Evolutionary conservation across 2,329 filamentous ascomycete species (phyloP).

Genomic region (Aspergillus ibericus): DNA sequence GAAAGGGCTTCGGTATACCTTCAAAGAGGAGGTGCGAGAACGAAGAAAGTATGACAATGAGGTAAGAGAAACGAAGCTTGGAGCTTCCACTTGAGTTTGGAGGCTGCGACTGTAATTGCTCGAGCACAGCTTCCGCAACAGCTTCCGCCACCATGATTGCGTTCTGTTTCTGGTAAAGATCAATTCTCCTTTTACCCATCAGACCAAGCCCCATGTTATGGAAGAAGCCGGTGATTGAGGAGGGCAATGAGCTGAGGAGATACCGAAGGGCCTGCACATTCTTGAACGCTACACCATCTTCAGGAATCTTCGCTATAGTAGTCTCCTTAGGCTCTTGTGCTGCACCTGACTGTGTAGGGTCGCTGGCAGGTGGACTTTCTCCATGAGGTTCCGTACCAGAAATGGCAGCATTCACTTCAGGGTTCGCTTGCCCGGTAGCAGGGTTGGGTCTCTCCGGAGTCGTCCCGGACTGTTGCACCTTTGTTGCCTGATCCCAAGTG

Average conservation of each 20-base stretch:
- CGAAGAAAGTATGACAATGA: conserved; percentile 76
- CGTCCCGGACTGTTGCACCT: conserved; percentile 40
- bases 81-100: conserved; percentile 51
- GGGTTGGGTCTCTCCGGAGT: conserved; percentile 45
- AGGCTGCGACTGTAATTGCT: conserved; percentile 60
- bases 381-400: conserved; percentile 28
- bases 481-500: conserved; percentile 51
- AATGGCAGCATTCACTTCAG: conserved; percentile 21
- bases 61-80: conserved; percentile 71
- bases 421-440: conserved; percentile 22
- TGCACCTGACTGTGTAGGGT: conserved; percentile 17
- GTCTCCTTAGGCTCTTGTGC: conserved; percentile 20
- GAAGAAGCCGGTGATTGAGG: conserved; percentile 79
- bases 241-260: conserved; percentile 75
- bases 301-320: conserved; percentile 24
- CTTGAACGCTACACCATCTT: conserved; percentile 54
- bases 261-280: conserved; percentile 78
- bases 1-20: conserved; percentile 40
- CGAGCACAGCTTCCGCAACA: conserved; percentile 69
- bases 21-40: conserved; percentile 79
- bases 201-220: conserved; percentile 82
- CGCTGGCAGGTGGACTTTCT: conserved; percentile 23
- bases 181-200: conserved; percentile 70
- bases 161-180: conserved; percentile 63
- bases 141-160: conserved; percentile 63